These are phyloP conservation scores for Macaranga tanarius DNA, from an alignment of 441 rosid genomes.

Conservation along the genomic window DNA sequence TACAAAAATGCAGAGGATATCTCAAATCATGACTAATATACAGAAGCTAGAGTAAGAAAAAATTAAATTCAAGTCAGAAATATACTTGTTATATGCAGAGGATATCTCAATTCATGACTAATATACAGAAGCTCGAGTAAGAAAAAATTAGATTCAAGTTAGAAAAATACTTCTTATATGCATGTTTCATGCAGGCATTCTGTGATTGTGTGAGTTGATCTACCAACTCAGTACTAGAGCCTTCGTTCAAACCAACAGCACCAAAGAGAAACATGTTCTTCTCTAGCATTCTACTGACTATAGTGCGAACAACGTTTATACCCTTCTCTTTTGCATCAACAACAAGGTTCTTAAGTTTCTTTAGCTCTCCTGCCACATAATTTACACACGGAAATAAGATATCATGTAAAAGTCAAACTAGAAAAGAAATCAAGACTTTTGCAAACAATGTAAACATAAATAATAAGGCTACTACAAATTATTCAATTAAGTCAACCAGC, in stretches of 20 bases:
- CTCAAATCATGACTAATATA: neutral
- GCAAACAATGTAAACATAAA: neutral
- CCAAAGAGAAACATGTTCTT: conserved; percentile 68
- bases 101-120: neutral
- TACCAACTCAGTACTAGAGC: conserved; percentile 40
- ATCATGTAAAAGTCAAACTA: neutral
- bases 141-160: neutral
- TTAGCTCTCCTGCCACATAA: conserved; percentile 58
- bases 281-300: conserved; percentile 68
- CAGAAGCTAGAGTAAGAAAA: neutral
- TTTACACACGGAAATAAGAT: conserved; percentile 13
- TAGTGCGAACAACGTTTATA: conserved; percentile 43
- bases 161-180: conserved; percentile 51
- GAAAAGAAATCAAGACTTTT: neutral
- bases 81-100: too few relatives aligned
- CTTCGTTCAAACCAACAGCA: conserved; percentile 51
- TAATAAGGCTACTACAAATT: neutral
- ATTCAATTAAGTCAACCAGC: neutral
- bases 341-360: conserved; percentile 59
- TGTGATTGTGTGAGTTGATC: conserved; percentile 53
- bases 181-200: conserved; percentile 52
- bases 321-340: conserved; percentile 50
- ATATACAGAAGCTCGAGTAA: neutral
- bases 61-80: too few relatives aligned
- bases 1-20: neutral